Evolutionary conservation across 2,329 filamentous ascomycete species (phyloP), one percentile per base, ranked within the genome.

Genomic region (Ophiocordyceps robertsii): DNA sequence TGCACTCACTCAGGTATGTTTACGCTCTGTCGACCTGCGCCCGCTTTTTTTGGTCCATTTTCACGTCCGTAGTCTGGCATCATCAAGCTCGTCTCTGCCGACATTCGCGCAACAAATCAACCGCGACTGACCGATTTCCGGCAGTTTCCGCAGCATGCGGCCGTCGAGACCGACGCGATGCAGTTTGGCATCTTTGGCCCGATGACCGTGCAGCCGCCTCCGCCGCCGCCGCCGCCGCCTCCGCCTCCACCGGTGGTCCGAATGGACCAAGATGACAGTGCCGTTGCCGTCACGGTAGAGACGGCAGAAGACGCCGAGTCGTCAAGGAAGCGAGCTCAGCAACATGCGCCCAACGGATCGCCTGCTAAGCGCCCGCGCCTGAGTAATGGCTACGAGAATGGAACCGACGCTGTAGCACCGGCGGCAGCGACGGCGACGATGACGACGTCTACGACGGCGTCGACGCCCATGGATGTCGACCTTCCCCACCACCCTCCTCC

Each of bases 401-500:
- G 66, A 52, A 56, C 62, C 53, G 72, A 68, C 57, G 64, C 69
- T 49, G 52, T 45, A 27, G 39, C 38, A 33, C 30, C 42, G 37
- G 42, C 48, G n/a, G 44, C 53, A 39, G 45, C 48, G 55, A 67
- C 69, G 51, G 63, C 67, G 30, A 72, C 70, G 45, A 68, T 73
- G 47, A 77, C 36, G 6, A 44, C 39, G 31, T 42, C 43, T 24
- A 39, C 46, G 10, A 46, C 50, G 44, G 51, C 46, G 53, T 63
- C 68, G 37, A 73, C 70, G 47, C 70, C 74, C 49, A 78, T 80
- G 74, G 75, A 80, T 49, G 59, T 79, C 48, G 76, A 80, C 58
- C 62, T 62, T 33, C 63, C 65, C 47, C 60, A 62, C 42, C 59
- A 62, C 43, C 19, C 13, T n/a, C 33, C 43, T 39, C 37, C 41